Evolutionary conservation across 768 basidiomycete species (phyloP).

Genomic region (Podaxis sp.): DNA sequence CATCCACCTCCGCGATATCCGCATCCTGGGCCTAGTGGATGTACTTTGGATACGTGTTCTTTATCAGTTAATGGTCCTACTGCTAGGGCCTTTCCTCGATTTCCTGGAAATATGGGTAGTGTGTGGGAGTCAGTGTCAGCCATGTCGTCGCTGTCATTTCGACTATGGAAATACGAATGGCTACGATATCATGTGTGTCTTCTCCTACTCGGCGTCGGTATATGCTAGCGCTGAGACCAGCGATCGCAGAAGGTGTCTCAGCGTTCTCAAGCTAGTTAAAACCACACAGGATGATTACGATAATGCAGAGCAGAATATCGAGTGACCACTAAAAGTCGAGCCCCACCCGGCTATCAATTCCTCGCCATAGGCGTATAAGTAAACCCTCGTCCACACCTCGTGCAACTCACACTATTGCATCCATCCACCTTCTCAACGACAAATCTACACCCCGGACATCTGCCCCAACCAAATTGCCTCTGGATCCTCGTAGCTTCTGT

Average conservation of each 20-base stretch:
- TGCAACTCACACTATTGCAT: background rate
- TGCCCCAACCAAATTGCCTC: conserved; percentile 10
- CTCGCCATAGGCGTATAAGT: background rate
- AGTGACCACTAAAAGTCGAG: background rate
- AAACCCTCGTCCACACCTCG: conserved; percentile 5
- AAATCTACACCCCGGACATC: conserved; percentile 13
- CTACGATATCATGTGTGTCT: background rate
- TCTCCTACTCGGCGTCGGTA: background rate
- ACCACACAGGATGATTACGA: background rate
- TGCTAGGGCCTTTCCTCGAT: too few species aligned
- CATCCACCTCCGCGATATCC: too few species aligned
- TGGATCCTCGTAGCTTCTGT: background rate
- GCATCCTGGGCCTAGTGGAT: too few species aligned
- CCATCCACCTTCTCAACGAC: conserved; percentile 9
- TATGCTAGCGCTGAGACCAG: background rate
- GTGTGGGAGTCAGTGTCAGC: too few species aligned
- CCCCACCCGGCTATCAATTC: background rate
- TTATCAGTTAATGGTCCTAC: too few species aligned
- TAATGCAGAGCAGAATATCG: background rate
- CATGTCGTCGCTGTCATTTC: too few species aligned
- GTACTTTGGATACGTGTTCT: too few species aligned
- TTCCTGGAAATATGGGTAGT: too few species aligned
- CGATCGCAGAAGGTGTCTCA: background rate
- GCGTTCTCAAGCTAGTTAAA: background rate
- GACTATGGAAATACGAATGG: too few species aligned